Conservation (phyloP, 768 basidiomycete species). For the Naganishia vaughanmartiniae region DNA sequence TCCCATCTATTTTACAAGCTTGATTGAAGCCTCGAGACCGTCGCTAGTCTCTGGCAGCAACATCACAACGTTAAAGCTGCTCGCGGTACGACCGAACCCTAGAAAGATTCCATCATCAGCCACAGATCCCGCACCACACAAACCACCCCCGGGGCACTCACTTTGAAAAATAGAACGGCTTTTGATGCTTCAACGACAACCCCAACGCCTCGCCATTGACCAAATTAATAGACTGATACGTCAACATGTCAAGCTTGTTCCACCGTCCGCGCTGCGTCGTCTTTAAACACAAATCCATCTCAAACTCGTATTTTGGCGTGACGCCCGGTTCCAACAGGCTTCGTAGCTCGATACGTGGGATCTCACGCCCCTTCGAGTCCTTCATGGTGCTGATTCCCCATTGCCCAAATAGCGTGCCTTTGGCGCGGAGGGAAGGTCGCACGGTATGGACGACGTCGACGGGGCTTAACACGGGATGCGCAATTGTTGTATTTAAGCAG, state of each 20-base stretch:
- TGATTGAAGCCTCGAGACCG: not conserved
- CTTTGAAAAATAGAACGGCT: conserved; percentile 92
- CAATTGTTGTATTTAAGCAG: too few species aligned
- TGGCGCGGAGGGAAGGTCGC: conserved; percentile 70
- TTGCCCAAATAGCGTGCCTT: conserved; percentile 48
- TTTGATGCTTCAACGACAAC: conserved; percentile 73
- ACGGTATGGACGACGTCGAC: conserved; percentile 68
- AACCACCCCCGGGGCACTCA: conserved; percentile 57
- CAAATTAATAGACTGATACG: conserved; percentile 74
- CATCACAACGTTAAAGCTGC: not conserved
- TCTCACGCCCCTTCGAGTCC: conserved; percentile 11
- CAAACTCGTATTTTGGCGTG: conserved; percentile 50
- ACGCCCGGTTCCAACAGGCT: conserved; percentile 46
- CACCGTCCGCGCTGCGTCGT: conserved; percentile 69
- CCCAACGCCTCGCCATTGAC: conserved; percentile 69
- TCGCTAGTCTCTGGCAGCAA: not conserved
- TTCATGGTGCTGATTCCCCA: conserved; percentile 39
- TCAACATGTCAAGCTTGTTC: conserved; percentile 66
- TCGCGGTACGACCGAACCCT: conserved; percentile 19
- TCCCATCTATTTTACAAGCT: not conserved
- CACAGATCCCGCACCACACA: too few species aligned
- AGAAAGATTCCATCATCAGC: not conserved
- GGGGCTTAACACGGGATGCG: conserved; percentile 33
- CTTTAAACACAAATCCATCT: conserved; percentile 48
- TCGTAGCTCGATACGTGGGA: conserved; percentile 36